Evolutionary conservation across 257 asterid species (phyloP).

Genomic region (Eucommia ulmoides): DNA sequence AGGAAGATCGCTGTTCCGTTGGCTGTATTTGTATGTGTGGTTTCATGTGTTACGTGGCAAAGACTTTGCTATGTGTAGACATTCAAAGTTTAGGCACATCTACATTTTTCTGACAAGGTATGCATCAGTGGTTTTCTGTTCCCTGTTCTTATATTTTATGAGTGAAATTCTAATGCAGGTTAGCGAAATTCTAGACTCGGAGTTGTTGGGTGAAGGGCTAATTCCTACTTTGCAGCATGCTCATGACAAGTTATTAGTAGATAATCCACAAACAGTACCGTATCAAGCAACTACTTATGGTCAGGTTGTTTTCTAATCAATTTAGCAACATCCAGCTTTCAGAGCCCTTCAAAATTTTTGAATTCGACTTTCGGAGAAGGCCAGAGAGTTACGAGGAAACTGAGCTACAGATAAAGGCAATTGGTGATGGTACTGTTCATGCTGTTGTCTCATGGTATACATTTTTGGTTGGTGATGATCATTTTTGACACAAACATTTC

Average conservation of each 20-base stretch:
- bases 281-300: slow-evolving; percentile 70
- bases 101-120: too few relatives aligned
- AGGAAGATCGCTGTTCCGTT: too few relatives aligned
- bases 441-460: slow-evolving; percentile 90
- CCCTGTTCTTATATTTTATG: too few relatives aligned
- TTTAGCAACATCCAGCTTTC: slow-evolving; percentile 81
- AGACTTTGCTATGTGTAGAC: too few relatives aligned
- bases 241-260: slow-evolving; percentile 72
- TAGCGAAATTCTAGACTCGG: slow-evolving; percentile 90
- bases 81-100: too few relatives aligned
- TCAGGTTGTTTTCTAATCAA: too few relatives aligned
- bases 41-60: too few relatives aligned
- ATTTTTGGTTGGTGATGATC: slow-evolving; percentile 15
- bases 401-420: slow-evolving; percentile 50
- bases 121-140: too few relatives aligned
- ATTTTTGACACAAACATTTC: too few relatives aligned
- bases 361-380: slow-evolving; percentile 90
- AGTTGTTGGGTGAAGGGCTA: slow-evolving; percentile 91
- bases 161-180: too few relatives aligned
- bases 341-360: slow-evolving; percentile 86
- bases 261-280: slow-evolving; percentile 79
- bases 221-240: slow-evolving; percentile 97
- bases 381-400: slow-evolving; percentile 66
- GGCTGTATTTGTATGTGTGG: too few relatives aligned
- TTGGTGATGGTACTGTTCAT: slow-evolving; percentile 68